These are phyloP conservation scores for Dipteronia dyeriana DNA, from an alignment of 345 rosid species.

Conservation along the genomic window DNA sequence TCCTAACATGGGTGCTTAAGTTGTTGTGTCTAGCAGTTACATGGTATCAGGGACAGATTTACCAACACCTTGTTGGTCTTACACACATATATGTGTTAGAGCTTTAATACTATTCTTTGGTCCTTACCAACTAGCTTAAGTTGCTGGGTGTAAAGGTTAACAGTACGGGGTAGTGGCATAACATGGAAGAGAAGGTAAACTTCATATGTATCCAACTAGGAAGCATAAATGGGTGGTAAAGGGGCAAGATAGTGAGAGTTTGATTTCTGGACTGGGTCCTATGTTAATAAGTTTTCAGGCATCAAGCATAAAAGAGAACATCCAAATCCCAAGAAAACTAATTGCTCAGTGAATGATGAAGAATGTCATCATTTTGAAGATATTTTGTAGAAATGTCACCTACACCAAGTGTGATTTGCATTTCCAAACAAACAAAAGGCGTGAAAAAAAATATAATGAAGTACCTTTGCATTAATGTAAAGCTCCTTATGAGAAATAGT, in stretches of 20 bases:
- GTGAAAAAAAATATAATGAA: background rate
- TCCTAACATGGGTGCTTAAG: background rate
- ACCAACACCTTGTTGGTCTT: background rate
- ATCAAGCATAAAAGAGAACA: background rate
- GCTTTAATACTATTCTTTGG: background rate
- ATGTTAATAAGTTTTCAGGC: background rate
- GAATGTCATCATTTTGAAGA: background rate
- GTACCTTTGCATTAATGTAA: slow-evolving; percentile 80
- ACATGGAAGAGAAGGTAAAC: background rate
- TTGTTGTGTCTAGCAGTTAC: background rate
- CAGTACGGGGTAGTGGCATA: background rate
- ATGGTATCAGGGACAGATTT: too few relatives aligned
- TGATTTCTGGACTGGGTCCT: background rate
- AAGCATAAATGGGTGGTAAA: background rate
- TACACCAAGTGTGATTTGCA: background rate
- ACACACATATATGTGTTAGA: background rate
- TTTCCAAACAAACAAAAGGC: background rate
- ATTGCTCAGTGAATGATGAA: background rate
- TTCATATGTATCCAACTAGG: background rate
- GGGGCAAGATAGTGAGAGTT: background rate
- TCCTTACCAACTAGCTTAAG: background rate
- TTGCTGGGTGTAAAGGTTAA: background rate
- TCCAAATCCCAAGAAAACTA: background rate
- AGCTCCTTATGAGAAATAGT: slow-evolving; percentile 57
- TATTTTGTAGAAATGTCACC: background rate